Evolutionary conservation across 2,329 filamentous ascomycete genomes (phyloP), one percentile per base, ranked within the genome.

Genomic region (Nigrograna mackinnonii): DNA sequence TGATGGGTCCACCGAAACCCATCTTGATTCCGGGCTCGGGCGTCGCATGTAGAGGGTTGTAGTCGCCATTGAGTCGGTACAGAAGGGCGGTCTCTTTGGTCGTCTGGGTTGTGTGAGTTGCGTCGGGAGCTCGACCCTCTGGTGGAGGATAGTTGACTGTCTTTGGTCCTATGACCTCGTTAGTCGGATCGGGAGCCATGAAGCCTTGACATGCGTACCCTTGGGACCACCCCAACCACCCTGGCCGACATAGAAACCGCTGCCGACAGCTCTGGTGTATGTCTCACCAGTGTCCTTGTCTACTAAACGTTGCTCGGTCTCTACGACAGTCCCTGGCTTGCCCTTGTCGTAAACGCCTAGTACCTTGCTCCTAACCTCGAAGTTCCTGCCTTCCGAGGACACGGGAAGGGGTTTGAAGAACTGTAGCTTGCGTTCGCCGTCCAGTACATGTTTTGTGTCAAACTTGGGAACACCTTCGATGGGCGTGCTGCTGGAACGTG

Each of bases 311-410:
- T 83, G 81, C 75, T 95, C 86, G 4, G 83, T 86, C 71, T 95
- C 89, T 28, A 94, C 77, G 2, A 95, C 89, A 7, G 85, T 87
- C 43, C 88, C 88, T 0, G 89, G 82, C 54, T 88, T 87, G 58
- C 90, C 90, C 77, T 95, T 95, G 74, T 95, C 90, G 68, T 94
- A 95, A 26, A 95, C 87, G 37, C 89, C 90, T 16, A 95, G 69
- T 18, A 95, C 87, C 65, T 86, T 91, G 60, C 79, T 84, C 55
- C 87, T 81, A 49, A 88, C 72, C 75, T 94, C 86, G 67, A 95
- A 94, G 50, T 80, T 82, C 51, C 77, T 77, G 46, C 89, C 89
- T 9, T 77, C 83, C 28, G 85, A 91, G 5, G 81, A 80, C 1
- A 84, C 71, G 11, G 90, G 90, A 4, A 95, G 77, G 6, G 84